phyloP scores from a whole-genome alignment of 2,329 filamentous ascomycete genomes.

The Colletotrichum sp. region DNA sequence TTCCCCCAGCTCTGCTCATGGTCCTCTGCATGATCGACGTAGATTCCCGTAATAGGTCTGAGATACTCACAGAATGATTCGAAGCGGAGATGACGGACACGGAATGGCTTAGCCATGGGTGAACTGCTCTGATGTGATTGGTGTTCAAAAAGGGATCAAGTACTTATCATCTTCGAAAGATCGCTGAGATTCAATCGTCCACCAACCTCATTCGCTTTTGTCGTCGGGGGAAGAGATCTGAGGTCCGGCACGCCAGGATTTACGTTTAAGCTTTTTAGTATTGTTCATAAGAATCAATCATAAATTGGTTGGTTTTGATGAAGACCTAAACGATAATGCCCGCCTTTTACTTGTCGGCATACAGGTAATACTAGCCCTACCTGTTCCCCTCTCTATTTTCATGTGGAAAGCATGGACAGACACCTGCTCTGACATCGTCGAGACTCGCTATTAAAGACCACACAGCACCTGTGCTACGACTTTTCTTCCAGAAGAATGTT shows the following conservation, averaged over 20 bases:
- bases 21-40: not conserved
- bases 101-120: not conserved
- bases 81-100: rapidly evolving
- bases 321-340: not conserved
- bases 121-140: not conserved
- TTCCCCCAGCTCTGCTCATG: no score
- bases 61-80: not conserved
- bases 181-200: no score
- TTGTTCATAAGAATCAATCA: not conserved
- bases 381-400: no score
- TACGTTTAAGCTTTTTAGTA: not conserved
- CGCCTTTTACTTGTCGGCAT: rapidly evolving
- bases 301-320: no score
- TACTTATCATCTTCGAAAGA: not conserved
- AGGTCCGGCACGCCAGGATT: not conserved
- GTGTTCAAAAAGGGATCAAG: rapidly evolving
- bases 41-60: rapidly evolving
- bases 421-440: not conserved
- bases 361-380: not conserved
- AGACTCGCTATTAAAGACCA: rapidly evolving
- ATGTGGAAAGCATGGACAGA: no score
- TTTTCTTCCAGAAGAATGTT: not conserved
- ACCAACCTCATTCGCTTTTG: no score
- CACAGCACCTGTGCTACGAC: not conserved
- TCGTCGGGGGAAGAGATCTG: no score